Base-by-base conservation (phyloP, 345 rosid species). In the Euphorbia pulcherrima region DNA sequence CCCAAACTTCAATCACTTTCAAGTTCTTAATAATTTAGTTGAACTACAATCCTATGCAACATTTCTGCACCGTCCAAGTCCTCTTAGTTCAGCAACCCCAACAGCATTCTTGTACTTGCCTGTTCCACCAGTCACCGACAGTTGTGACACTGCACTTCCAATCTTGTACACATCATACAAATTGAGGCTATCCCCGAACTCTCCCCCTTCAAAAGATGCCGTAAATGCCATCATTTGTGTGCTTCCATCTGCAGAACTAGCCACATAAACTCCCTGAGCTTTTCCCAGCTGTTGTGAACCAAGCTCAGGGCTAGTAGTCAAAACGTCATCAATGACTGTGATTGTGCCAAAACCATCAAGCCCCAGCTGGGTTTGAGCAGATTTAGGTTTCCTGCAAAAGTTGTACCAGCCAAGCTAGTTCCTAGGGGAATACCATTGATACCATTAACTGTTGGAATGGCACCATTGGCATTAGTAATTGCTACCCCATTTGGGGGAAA, bases 271-370 rank as follows among this genome's bases (percentile, higher is more conserved):
- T n/a, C n/a, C n/a, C n/a, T n/a, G n/a, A n/a, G n/a, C n/a, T n/a
- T n/a, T n/a, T n/a, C n/a, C n/a, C n/a, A n/a, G 78, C 6, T 77
- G 64, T 73, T 89, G 96, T 0, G 92, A 82, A 40, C 96, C 92
- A 78, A 89, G 77, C 48, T 89, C 89, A 27, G 97, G 96, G 76
- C 88, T 87, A 65, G 86, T 27, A 9, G 95, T 88, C 70, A 94
- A 77, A 52, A 89, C 72, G 76, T 88, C 96, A 46, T 94, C 98
- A 8, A 89, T 88, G 68, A 88, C 95, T 0, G 99, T 94, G 67
- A 91, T 91, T 0, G 97, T 88, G 28, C 99, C 97, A 6, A 94
- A 91, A 13, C 98, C 96, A 46, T 89, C 95, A 3, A 96, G 87
- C 59, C 99, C 97, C 24, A 90, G 60, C 64, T 90, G 98, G 62